phyloP scores from a whole-genome alignment of 129 eudicot genomes.

The Lonicera japonica region DNA sequence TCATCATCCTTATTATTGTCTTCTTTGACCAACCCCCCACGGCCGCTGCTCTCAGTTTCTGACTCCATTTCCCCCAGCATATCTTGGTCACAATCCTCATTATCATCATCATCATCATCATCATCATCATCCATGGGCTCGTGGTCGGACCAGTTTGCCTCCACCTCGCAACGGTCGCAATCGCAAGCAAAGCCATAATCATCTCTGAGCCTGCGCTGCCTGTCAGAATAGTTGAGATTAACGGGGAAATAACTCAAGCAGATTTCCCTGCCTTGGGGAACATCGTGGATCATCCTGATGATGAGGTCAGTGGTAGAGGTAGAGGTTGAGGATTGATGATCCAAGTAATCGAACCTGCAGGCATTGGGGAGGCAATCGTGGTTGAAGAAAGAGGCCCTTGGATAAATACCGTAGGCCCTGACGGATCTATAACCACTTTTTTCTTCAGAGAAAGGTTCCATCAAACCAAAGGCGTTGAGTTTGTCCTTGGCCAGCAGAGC shows the following conservation, averaged over 20 bases:
- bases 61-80: slow-evolving; percentile 32
- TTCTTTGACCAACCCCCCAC: slow-evolving; percentile 20
- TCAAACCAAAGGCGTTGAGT: slow-evolving; percentile 80
- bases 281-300: slow-evolving; percentile 75
- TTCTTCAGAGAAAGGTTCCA: slow-evolving; percentile 66
- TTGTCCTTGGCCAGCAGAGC: slow-evolving; percentile 70
- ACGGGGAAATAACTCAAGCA: slow-evolving; percentile 93
- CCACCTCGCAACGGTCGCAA: slow-evolving; percentile 90
- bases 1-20: too few species aligned
- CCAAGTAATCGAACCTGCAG: slow-evolving; percentile 83
- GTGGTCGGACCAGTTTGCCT: slow-evolving; percentile 74
- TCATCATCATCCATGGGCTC: slow-evolving; percentile 40
- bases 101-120: slow-evolving; percentile 26
- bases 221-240: slow-evolving; percentile 52
- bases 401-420: slow-evolving; percentile 83
- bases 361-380: slow-evolving; percentile 97
- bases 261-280: slow-evolving; percentile 67
- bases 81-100: slow-evolving; percentile 33
- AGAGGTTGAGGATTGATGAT: slow-evolving; percentile 10
- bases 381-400: slow-evolving; percentile 71
- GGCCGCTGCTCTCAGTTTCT: slow-evolving; percentile 1
- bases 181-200: slow-evolving; percentile 82
- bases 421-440: slow-evolving; percentile 61
- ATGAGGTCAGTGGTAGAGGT: slow-evolving; percentile 35
- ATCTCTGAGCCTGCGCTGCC: slow-evolving; percentile 65